A percentile compares a stretch with the other conserved stretches of the same genome.
Conservation (phyloP, 2,329 filamentous ascomycete species). For the Colletotrichum lupini region DNA sequence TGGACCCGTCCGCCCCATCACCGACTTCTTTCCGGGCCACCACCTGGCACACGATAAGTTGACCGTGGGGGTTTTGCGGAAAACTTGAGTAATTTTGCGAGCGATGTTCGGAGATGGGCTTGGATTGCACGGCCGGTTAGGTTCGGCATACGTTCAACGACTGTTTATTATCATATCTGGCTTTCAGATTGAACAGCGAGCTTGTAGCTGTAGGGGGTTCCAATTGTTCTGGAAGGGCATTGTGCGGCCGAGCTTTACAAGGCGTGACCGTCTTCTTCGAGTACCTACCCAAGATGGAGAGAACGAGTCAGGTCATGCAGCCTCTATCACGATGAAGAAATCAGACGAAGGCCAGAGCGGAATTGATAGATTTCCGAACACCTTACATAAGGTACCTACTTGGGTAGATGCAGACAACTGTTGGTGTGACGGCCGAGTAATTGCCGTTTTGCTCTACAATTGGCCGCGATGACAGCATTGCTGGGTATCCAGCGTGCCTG, state of each 20-base stretch:
- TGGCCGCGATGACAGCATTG: not conserved
- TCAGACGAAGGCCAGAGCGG: not conserved
- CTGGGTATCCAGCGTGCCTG: not conserved
- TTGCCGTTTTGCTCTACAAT: not conserved
- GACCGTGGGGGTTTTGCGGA: not conserved
- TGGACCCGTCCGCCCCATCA: not conserved
- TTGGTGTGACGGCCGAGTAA: not conserved
- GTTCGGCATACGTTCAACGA: not conserved
- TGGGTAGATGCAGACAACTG: not conserved
- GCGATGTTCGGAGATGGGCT: conserved; percentile 15
- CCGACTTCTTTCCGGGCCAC: conserved; percentile 9
- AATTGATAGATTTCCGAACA: too few relatives aligned
- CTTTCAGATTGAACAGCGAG: not conserved
- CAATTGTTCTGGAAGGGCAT: not conserved
- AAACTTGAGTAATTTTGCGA: conserved; percentile 4
- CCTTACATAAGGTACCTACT: too few relatives aligned
- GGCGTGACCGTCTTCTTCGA: not conserved
- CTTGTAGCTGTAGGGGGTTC: not conserved
- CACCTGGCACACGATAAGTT: not conserved
- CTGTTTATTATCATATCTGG: not conserved
- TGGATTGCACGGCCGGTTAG: not conserved
- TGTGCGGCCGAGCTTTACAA: not conserved
- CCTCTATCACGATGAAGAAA: not conserved
- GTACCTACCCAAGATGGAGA: too few relatives aligned
- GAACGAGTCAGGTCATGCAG: conserved; percentile 2